Evolutionary conservation across 2,329 filamentous ascomycete genomes (phyloP), one percentile per base, ranked within the genome.

Genomic region (Paracoccidioides brasiliensis): DNA sequence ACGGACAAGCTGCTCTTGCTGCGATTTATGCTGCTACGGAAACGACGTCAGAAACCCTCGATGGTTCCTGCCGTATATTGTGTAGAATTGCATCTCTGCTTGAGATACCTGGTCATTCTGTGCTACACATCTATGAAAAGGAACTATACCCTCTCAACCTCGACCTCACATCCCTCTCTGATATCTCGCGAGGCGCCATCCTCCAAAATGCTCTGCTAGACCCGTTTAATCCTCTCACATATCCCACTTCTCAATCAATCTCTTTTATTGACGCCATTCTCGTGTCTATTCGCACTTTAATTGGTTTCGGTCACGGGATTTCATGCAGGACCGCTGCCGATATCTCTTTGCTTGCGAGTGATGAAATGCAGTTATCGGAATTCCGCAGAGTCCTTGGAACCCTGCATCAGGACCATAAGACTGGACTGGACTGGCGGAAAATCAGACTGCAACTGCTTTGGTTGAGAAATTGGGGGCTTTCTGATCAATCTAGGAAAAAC

Each of bases 1-100:
- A 83, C 63, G 78, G 76, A 2, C 81, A 84, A 62, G 74, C 79
- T 32, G 80, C 76, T 5, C 73, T 84, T 59, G 79, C 80, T n/a
- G 72, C 77, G 46, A 72, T 83, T 40, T 84, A 84, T 64, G 71
- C 78, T 10, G 74, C 76, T 30, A 66, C 77, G 10, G 71, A 74
- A 15, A 70, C 72, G 45, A 74, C 71, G 14, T 60, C 65, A 45
- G 67, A 72, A 32, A 73, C 73, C 2, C 62, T 83, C 35, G 72
- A 74, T 7, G 74, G 64, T 9, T 70, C 78, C 7, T 75, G 78
- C 61, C 65, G 71, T 9, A 70, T 83, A 14, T 65, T 82, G 6
- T 68, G 67, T 3, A 73, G 78, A 30, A 70, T 82, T 58, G 74
- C 78, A 15, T 68, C 71, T 52, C 69, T 82, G 14, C 66, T 80